Evolutionary conservation across 176 grass and related monocot species (phyloP), one percentile per base, ranked within the genome.

Genomic region (Canna indica): DNA sequence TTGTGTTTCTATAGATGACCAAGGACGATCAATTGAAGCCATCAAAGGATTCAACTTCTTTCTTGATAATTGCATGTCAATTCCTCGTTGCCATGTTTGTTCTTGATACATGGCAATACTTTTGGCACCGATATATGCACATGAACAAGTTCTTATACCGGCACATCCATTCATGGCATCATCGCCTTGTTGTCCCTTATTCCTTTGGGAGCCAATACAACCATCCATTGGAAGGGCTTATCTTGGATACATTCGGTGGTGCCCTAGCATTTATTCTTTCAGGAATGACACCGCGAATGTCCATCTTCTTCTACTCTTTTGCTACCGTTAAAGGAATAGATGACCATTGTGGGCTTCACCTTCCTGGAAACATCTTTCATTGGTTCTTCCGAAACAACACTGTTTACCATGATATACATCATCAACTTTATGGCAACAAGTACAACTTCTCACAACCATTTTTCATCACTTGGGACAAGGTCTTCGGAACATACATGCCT

Each of bases 191-290:
- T 4, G 79, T 73, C 14, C 79, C 79, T 3, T 81, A 81, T 36
- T 24, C 79, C 18, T 76, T 70, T 20, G 72, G 72, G 0, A 73
- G 72, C 6, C 79, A 81, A 54, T 81, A 81, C 79, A 81, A 81
- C 72, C 72, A 81, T 28, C 79, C 79, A 0, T 39, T 76, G 1
- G 79, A 81, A 1, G 64, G 71, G 3, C 39, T 81, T 44, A 8
- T 81, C 62, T 30, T 68, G 15, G 71, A 81, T 17, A 81, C 79
- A 0, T 46, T 66, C n/a, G 69, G 59, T 28, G 78, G 78, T 7
- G 70, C 32, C 5, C 44, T 80, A 3, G 78, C 78, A 2, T 74
- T 67, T 14, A 20, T 74, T 5, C 2, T 67, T 28, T 80, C 78
- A 2, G 59, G 70, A 20, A 80, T 80, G 78, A 32, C 69, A 11